These are phyloP conservation scores for Curvularia verruculosa DNA, from an alignment of 2,329 filamentous ascomycete species.

Conservation along the genomic window DNA sequence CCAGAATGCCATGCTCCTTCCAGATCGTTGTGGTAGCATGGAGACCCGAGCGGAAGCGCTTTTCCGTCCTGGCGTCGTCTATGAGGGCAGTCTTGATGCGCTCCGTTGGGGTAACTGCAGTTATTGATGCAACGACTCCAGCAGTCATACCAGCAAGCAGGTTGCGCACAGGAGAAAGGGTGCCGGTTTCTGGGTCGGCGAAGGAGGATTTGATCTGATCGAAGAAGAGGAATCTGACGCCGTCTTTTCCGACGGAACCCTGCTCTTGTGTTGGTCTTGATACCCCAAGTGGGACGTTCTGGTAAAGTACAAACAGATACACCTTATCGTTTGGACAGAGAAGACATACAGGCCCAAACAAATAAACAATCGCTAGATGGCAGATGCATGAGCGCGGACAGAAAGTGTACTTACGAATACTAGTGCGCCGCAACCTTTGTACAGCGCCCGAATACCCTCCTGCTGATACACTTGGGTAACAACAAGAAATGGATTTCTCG, in stretches of 20 bases:
- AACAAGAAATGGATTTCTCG: conserved; percentile 64
- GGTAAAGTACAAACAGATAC: neutral
- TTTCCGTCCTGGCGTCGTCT: conserved; percentile 62
- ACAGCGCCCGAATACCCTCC: conserved; percentile 65
- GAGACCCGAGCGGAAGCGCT: conserved; percentile 57
- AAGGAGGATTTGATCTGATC: conserved; percentile 67
- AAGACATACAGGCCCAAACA: neutral
- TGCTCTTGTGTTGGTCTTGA: conserved; percentile 22
- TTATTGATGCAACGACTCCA: conserved; percentile 65
- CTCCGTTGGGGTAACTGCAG: conserved; percentile 72
- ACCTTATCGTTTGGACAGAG: neutral
- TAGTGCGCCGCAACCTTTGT: conserved; percentile 67
- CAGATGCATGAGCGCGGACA: neutral
- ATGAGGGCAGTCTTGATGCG: conserved; percentile 72
- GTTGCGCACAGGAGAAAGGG: conserved; percentile 61
- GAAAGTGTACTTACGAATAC: conserved; percentile 52
- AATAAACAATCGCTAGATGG: neutral
- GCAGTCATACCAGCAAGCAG: conserved; percentile 69
- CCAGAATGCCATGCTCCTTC: conserved; percentile 60
- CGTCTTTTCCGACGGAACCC: conserved; percentile 69
- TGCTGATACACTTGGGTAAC: conserved; percentile 61
- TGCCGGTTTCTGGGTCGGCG: conserved; percentile 62
- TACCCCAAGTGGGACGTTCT: neutral
- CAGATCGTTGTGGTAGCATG: conserved; percentile 60
- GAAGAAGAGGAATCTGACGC: conserved; percentile 69